phyloP scores from a whole-genome alignment of 208 protist species.

The Wallacemonas collosoma region DNA sequence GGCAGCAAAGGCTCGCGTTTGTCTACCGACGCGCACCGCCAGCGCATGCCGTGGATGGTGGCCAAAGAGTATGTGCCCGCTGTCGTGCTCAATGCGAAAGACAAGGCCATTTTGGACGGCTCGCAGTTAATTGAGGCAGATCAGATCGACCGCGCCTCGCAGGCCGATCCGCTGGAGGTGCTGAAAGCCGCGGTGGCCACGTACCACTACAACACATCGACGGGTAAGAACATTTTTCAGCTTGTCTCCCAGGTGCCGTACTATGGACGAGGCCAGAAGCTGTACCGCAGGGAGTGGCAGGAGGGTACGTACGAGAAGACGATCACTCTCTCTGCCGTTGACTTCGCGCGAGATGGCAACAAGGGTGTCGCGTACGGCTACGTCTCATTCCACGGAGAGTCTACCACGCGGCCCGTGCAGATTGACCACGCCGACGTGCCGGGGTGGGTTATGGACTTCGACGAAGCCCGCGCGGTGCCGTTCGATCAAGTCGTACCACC shows the following conservation, averaged over 20 bases:
- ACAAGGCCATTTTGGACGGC: conserved; percentile 84
- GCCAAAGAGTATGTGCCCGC: conserved; percentile 81
- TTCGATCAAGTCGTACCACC: conserved; percentile 70
- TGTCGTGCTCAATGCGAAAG: conserved; percentile 78
- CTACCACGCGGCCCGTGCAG: conserved; percentile 69
- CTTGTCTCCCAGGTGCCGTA: conserved; percentile 67
- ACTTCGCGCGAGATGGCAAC: conserved; percentile 76
- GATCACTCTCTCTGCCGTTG: conserved; percentile 79
- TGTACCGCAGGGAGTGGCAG: conserved; percentile 87
- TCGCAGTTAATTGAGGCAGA: conserved; percentile 78
- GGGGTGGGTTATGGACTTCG: conserved; percentile 77
- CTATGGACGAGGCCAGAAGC: conserved; percentile 74
- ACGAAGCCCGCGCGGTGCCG: conserved; percentile 52
- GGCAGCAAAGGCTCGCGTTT: conserved; percentile 72
- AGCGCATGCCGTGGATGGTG: conserved; percentile 89
- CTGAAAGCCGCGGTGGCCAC: conserved; percentile 77
- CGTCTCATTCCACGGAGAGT: conserved; percentile 90
- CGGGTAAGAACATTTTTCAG: conserved; percentile 88
- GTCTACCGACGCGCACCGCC: conserved; percentile 69
- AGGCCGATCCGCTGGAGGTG: conserved; percentile 84
- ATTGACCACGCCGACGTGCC: conserved; percentile 78
- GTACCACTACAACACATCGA: conserved; percentile 84
- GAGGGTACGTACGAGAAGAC: conserved; percentile 91
- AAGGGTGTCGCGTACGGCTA: conserved; percentile 86
- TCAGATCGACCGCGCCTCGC: conserved; percentile 71